Evolutionary conservation across 768 basidiomycete genomes (phyloP).

Genomic region (Coprinopsis strossmayeri): DNA sequence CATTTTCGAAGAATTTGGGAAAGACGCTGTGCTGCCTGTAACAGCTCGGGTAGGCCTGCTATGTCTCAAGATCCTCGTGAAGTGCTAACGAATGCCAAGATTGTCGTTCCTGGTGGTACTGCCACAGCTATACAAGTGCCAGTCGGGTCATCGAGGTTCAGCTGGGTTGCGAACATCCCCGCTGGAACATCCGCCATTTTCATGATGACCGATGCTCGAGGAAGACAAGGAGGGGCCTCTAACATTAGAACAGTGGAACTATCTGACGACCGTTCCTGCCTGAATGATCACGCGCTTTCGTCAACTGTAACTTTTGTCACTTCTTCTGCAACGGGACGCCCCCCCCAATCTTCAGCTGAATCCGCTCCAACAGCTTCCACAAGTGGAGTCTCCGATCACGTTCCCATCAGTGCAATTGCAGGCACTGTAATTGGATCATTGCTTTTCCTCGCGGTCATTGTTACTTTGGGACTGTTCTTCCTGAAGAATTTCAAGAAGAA

Average conservation of each 20-base stretch:
- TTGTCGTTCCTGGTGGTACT: constrained; percentile 57
- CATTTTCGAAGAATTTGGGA: constrained; percentile 34
- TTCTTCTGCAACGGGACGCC: constrained; percentile 19
- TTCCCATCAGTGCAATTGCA: constrained; percentile 41
- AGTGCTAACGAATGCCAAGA: too few relatives aligned
- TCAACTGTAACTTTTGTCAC: constrained; percentile 32
- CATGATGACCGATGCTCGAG: constrained; percentile 42
- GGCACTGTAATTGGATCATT: constrained; percentile 49
- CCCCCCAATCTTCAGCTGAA: constrained; percentile 15
- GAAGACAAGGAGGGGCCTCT: constrained; percentile 55
- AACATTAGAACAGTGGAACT: constrained; percentile 39
- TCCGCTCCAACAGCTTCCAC: constrained; percentile 13
- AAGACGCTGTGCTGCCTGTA: constrained; percentile 47
- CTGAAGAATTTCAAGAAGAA: constrained; percentile 23
- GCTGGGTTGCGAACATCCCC: constrained; percentile 53
- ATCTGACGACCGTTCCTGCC: constrained; percentile 44
- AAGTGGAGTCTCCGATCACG: constrained; percentile 13
- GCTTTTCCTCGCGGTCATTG: constrained; percentile 43
- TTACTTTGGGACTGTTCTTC: constrained; percentile 48
- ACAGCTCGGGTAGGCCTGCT: constrained; percentile 47
- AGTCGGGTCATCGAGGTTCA: constrained; percentile 29
- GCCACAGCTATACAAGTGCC: constrained; percentile 39
- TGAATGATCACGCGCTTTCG: constrained; percentile 46
- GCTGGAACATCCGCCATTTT: constrained; percentile 57
- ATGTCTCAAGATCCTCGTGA: too few relatives aligned